Percentiles rank a stretch among this genome's conserved stretches.
Conservation (phyloP, 306 rosid species). For the Vigna angularis region DNA sequence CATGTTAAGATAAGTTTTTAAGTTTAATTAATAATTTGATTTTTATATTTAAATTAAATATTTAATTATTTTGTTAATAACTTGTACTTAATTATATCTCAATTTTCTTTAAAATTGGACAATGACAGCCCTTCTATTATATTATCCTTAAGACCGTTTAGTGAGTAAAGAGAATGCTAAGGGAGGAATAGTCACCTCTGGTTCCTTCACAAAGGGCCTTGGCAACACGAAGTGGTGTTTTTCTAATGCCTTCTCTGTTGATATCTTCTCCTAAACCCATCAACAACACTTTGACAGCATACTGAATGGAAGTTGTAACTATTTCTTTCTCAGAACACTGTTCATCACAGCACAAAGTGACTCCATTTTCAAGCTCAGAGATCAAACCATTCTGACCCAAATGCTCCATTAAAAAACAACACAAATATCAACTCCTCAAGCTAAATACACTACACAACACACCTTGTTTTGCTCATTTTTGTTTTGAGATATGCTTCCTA, state of each 20-base stretch:
- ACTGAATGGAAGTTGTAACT: background rate
- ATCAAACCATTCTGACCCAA: background rate
- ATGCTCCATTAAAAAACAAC: background rate
- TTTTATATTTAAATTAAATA: too few relatives aligned
- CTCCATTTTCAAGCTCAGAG: background rate
- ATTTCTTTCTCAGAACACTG: background rate
- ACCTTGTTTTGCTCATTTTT: background rate
- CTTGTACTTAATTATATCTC: too few relatives aligned
- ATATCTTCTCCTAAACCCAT: constrained; percentile 4
- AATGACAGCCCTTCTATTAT: too few relatives aligned
- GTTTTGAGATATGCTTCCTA: background rate
- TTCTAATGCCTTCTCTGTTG: constrained; percentile 18
- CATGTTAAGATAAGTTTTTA: background rate
- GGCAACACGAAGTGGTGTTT: constrained; percentile 26
- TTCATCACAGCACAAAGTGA: background rate
- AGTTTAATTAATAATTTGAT: too few relatives aligned
- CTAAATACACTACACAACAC: background rate
- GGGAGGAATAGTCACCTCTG: background rate
- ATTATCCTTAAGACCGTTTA: too few relatives aligned
- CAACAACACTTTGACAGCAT: background rate
- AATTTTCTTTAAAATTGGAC: too few relatives aligned
- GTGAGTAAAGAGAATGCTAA: too few relatives aligned
- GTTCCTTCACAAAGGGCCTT: constrained; percentile 18
- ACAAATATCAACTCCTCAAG: background rate
- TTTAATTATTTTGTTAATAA: too few relatives aligned